Conservation (phyloP, 176 grass and related monocot genomes). For the Rhynchospora breviuscula region DNA sequence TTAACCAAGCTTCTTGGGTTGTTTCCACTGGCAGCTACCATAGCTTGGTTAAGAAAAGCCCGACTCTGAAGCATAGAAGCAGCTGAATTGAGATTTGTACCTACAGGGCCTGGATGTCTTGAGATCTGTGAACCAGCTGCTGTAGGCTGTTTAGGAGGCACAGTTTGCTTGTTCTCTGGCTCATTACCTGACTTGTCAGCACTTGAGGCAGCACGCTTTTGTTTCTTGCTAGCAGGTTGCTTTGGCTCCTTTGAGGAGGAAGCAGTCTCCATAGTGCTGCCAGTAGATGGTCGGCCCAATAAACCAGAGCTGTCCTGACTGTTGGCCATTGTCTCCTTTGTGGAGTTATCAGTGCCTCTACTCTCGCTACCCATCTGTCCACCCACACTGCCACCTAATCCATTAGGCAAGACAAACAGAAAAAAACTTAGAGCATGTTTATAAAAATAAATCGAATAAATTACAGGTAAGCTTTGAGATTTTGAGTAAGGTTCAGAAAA, state of each 20-base stretch:
- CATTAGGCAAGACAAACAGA: constrained; percentile 25
- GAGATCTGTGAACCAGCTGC: neutral
- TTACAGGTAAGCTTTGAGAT: constrained; percentile 13
- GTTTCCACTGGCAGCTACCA: neutral
- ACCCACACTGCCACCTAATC: constrained; percentile 41
- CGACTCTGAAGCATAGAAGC: constrained; percentile 11
- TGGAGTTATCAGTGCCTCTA: constrained; percentile 70
- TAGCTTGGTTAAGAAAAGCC: constrained; percentile 6
- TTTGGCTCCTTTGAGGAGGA: constrained; percentile 59
- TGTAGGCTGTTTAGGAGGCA: constrained; percentile 18
- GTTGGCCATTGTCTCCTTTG: constrained; percentile 55
- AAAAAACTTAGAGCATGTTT: neutral
- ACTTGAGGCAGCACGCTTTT: constrained; percentile 35
- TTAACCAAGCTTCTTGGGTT: neutral
- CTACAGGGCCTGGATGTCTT: neutral
- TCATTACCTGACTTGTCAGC: constrained; percentile 47
- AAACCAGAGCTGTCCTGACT: constrained; percentile 53
- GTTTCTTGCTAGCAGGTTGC: constrained; percentile 48
- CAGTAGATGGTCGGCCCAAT: constrained; percentile 63
- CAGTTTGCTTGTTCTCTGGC: constrained; percentile 47
- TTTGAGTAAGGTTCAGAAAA: constrained; percentile 22
- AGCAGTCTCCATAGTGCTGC: constrained; percentile 67
- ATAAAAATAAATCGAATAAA: constrained; percentile 6
- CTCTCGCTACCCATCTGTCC: constrained; percentile 54
- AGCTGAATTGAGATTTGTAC: constrained; percentile 23